Evolutionary conservation across 768 basidiomycete genomes (phyloP).

Genomic region (Phylloporus arenicola): DNA sequence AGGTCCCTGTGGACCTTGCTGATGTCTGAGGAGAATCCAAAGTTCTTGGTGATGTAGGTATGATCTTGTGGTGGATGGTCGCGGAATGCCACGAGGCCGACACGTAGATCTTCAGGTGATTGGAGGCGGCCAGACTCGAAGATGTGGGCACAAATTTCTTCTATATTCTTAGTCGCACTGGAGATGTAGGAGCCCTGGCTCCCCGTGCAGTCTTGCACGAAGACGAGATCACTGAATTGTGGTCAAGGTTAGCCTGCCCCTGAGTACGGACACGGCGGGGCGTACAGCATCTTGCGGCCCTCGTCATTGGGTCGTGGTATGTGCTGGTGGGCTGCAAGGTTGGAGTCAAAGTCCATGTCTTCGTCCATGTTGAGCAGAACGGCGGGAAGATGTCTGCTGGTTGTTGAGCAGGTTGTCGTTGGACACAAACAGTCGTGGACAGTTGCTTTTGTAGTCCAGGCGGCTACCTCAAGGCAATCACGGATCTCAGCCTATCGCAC

Average conservation of each 20-base stretch:
- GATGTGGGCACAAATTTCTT: slow-evolving; percentile 90
- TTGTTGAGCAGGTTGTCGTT: slow-evolving; percentile 7
- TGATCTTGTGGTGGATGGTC: slow-evolving; percentile 98
- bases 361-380: slow-evolving; percentile 54
- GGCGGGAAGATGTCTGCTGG: neutral
- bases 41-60: slow-evolving; percentile 89
- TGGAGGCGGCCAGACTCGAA: slow-evolving; percentile 92
- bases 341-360: slow-evolving; percentile 67
- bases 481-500: slow-evolving; percentile 33
- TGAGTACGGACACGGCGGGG: slow-evolving; percentile 14
- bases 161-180: slow-evolving; percentile 95
- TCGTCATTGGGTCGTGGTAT: slow-evolving; percentile 34
- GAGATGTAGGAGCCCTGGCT: slow-evolving; percentile 86
- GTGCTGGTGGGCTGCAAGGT: slow-evolving; percentile 30
- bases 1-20: slow-evolving; percentile 80
- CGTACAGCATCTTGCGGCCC: slow-evolving; percentile 72
- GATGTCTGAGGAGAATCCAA: slow-evolving; percentile 92
- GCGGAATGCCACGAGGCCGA: slow-evolving; percentile 91
- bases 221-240: slow-evolving; percentile 74
- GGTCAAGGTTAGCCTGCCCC: slow-evolving; percentile 14
- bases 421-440: slow-evolving; percentile 11
- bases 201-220: slow-evolving; percentile 93
- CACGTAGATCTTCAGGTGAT: slow-evolving; percentile 77
- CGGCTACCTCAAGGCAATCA: slow-evolving; percentile 32
- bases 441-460: slow-evolving; percentile 23